These are phyloP conservation scores for Stenogyne calaminthoides DNA, from an alignment of 305 asterid genomes.

Conservation along the genomic window DNA sequence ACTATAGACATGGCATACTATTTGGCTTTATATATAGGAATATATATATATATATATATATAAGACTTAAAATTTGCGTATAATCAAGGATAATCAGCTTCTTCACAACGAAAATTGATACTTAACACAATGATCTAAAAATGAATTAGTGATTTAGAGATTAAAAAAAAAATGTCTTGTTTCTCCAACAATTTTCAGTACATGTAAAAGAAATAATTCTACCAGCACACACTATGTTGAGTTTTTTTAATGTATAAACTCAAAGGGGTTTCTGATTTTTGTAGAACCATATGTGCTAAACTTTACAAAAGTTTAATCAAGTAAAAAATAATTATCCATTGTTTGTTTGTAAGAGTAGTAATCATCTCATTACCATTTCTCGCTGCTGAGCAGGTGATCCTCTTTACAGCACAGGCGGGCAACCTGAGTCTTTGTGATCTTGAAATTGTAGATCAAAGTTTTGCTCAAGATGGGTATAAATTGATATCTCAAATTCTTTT, in stretches of 20 bases:
- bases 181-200: background rate
- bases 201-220: constrained; percentile 1
- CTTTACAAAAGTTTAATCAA: background rate
- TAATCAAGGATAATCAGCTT: constrained; percentile 3
- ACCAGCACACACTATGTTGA: background rate
- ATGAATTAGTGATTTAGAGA: background rate
- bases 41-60: too few species aligned
- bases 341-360: constrained; percentile 19
- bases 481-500: constrained; percentile 16
- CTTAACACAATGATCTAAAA: constrained; percentile 4
- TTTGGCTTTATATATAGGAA: too few species aligned
- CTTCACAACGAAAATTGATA: background rate
- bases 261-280: background rate
- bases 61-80: background rate
- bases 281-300: constrained; percentile 2
- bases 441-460: constrained; percentile 51
- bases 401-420: constrained; percentile 80
- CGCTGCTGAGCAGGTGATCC: constrained; percentile 76
- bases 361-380: constrained; percentile 24
- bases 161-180: background rate
- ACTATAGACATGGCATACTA: too few species aligned
- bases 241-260: background rate
- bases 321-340: background rate
- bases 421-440: constrained; percentile 54
- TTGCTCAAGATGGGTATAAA: constrained; percentile 86